Percentiles rank a stretch among this genome's conserved stretches.
Conservation (phyloP, 495 filamentous ascomycete species). For the Penicillium lagena region DNA sequence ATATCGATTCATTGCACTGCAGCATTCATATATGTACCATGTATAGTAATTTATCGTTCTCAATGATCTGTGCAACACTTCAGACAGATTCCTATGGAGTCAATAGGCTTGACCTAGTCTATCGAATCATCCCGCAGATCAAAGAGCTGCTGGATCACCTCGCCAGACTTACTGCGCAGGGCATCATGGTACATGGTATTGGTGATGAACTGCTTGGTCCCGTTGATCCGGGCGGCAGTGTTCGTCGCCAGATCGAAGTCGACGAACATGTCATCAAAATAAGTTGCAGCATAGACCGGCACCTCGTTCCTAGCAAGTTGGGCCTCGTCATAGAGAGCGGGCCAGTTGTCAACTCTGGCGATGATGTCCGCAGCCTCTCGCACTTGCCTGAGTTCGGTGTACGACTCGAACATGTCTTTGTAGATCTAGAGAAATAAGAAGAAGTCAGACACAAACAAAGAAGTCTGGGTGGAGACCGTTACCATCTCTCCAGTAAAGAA, state of each 20-base stretch:
- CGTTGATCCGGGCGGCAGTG: conserved; percentile 70
- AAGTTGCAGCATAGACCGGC: conserved; percentile 83
- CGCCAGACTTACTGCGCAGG: conserved; percentile 61
- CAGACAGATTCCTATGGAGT: background rate
- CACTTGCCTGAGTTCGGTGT: conserved; percentile 61
- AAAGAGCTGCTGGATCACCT: conserved; percentile 66
- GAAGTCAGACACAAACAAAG: background rate
- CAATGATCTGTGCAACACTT: background rate
- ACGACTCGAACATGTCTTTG: conserved; percentile 72
- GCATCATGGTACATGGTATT: conserved; percentile 86
- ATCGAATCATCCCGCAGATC: conserved; percentile 64
- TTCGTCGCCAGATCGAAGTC: conserved; percentile 64
- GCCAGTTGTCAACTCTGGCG: conserved; percentile 63
- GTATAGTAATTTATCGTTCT: background rate
- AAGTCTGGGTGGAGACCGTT: background rate
- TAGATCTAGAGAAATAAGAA: conserved; percentile 44
- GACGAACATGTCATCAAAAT: conserved; percentile 92
- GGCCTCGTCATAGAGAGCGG: conserved; percentile 65
- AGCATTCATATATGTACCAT: no score
- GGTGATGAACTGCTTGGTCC: conserved; percentile 74
- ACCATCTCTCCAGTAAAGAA: conserved; percentile 91
- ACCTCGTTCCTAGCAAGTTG: conserved; percentile 73
- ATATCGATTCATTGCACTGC: background rate
- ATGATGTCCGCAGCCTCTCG: conserved; percentile 61
- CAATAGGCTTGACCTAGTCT: conserved; percentile 40